These are phyloP conservation scores for Allomyces javanicus DNA, from an alignment of 192 early-diverging fungal species.

Conservation along the genomic window DNA sequence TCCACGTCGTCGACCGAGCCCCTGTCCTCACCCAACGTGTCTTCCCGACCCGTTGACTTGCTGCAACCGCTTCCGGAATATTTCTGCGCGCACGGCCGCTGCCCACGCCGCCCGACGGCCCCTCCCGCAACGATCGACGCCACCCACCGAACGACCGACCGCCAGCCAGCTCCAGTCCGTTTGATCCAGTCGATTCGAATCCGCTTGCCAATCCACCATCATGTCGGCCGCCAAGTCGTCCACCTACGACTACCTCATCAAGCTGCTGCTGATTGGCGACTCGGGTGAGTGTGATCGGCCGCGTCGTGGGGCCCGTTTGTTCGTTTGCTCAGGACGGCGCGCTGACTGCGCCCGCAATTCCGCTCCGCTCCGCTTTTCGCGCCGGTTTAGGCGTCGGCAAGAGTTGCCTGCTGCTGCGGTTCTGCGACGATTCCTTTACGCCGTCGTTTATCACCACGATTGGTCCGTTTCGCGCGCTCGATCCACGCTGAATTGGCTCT, in stretches of 20 bases:
- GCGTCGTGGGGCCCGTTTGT: background rate
- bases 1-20: too few species aligned
- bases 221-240: conserved; percentile 75
- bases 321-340: background rate
- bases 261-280: conserved; percentile 93
- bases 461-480: conserved; percentile 10
- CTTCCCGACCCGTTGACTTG: too few species aligned
- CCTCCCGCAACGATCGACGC: too few species aligned
- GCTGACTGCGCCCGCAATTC: background rate
- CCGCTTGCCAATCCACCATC: background rate
- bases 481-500: too few species aligned
- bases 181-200: too few species aligned
- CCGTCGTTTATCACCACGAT: conserved; percentile 99
- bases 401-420: conserved; percentile 85
- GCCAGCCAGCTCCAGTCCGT: too few species aligned
- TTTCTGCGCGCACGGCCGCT: too few species aligned
- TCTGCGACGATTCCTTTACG: conserved; percentile 97
- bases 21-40: too few species aligned
- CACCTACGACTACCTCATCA: conserved; percentile 98
- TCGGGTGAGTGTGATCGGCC: conserved; percentile 49
- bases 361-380: background rate
- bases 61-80: too few species aligned
- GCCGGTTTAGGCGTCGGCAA: conserved; percentile 69
- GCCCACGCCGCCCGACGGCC: too few species aligned
- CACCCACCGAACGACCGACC: too few species aligned